Evolutionary conservation across 1,284 basidiomycete species (phyloP).

Genomic region (Kwoniella shivajii): DNA sequence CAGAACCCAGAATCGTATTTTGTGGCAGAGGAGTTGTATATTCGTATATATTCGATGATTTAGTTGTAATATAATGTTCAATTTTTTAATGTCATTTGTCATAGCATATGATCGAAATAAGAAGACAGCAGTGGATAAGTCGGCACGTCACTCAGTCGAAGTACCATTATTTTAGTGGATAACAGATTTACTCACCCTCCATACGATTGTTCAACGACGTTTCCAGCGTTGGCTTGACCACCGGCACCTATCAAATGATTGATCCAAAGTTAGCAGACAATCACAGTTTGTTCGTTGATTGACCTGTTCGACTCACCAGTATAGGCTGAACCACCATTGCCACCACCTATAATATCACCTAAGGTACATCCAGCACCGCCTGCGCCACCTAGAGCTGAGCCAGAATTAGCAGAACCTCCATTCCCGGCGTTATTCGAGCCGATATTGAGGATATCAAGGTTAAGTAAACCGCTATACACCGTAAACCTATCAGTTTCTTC

Average conservation of each 20-base stretch:
- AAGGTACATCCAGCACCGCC: conserved; percentile 4
- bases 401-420: conserved; percentile 38
- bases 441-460: conserved; percentile 40
- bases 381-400: conserved; percentile 30
- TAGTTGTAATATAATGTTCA: neutral
- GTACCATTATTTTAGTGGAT: neutral
- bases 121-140: neutral
- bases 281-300: neutral
- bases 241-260: conserved; percentile 24
- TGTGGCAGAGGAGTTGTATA: no score
- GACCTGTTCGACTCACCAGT: conserved; percentile 16
- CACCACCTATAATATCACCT: conserved; percentile 1
- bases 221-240: conserved; percentile 37
- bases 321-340: conserved; percentile 35
- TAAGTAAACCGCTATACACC: conserved; percentile 27
- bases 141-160: neutral
- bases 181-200: conserved; percentile 18
- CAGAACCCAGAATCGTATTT: no score
- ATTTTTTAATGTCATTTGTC: neutral
- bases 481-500: neutral
- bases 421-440: conserved; percentile 37
- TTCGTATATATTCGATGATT: neutral
- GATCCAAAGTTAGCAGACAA: neutral
- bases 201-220: conserved; percentile 12
- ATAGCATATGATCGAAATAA: neutral